phyloP scores from a whole-genome alignment of 2,329 filamentous ascomycete species.

The Hymenoscyphus albidus region DNA sequence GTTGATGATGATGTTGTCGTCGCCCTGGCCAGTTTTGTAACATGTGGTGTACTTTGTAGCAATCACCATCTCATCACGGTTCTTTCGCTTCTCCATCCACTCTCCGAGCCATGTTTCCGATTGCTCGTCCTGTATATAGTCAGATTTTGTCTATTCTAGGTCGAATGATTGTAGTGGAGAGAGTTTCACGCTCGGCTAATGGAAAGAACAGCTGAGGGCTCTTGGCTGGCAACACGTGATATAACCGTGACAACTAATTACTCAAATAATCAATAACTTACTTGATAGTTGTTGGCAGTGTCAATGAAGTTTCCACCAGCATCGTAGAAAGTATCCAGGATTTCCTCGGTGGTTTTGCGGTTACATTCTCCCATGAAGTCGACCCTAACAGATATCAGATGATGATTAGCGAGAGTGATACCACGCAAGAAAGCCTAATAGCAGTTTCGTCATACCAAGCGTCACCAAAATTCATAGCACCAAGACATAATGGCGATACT shows the following conservation, averaged over 20 bases:
- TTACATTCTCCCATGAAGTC: constrained; percentile 60
- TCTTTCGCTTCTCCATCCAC: constrained; percentile 63
- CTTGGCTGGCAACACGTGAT: no score
- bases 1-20: constrained; percentile 41
- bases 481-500: constrained; percentile 65
- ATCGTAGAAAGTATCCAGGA: constrained; percentile 54
- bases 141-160: constrained; percentile 12
- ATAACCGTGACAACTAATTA: constrained; percentile 30
- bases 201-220: no score
- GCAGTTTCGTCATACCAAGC: constrained; percentile 39
- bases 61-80: constrained; percentile 62
- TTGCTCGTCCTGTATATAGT: constrained; percentile 51
- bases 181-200: no score
- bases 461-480: constrained; percentile 62
- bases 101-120: constrained; percentile 66
- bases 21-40: constrained; percentile 31
- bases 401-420: not conserved
- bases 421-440: not conserved
- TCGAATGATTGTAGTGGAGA: no score
- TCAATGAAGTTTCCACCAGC: constrained; percentile 67
- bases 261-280: constrained; percentile 1
- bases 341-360: constrained; percentile 51
- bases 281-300: constrained; percentile 62
- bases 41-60: constrained; percentile 54
- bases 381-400: constrained; percentile 38